These are phyloP conservation scores for Arthroderma sp. DNA, from an alignment of 2,329 filamentous ascomycete genomes.

Conservation along the genomic window DNA sequence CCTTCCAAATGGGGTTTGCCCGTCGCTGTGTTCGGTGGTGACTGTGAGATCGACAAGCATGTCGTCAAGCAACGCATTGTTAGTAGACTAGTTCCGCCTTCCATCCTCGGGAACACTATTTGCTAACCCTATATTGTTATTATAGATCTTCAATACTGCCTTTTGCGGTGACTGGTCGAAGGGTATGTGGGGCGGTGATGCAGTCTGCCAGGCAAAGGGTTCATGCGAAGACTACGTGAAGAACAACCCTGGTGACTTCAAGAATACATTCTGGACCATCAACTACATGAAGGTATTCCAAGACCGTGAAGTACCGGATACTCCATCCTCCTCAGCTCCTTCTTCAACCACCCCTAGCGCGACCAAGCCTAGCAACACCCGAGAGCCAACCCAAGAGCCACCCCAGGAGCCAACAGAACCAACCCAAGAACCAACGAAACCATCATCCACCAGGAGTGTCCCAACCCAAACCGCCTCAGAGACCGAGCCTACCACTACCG, in stretches of 20 bases:
- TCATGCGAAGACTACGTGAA: conserved; percentile 59
- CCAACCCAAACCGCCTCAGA: neutral
- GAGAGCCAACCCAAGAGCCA: neutral
- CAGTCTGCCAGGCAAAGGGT: conserved; percentile 45
- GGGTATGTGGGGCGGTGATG: conserved; percentile 44
- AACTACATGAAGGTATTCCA: conserved; percentile 53
- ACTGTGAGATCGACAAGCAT: conserved; percentile 56
- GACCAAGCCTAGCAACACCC: neutral
- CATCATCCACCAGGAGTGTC: neutral
- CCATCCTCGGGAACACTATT: neutral
- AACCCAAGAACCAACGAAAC: neutral
- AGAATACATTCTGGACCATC: conserved; percentile 61
- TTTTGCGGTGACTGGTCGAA: conserved; percentile 80
- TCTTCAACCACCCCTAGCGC: neutral
- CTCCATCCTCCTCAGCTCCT: conserved; percentile 27
- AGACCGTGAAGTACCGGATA: conserved; percentile 4
- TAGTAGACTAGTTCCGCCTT: conserved; percentile 7
- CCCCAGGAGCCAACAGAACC: neutral
- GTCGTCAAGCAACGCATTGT: conserved; percentile 61
- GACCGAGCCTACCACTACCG: neutral
- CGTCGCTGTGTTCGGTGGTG: conserved; percentile 51
- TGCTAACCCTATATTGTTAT: conserved; percentile 3
- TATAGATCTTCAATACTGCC: conserved; percentile 51
- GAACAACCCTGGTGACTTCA: conserved; percentile 53
- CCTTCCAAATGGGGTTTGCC: conserved; percentile 58